A percentile compares a stretch with the other conserved stretches of the same genome.
phyloP scores from a whole-genome alignment of 108 stramenopile species.

The Nannochloropsis salina region DNA sequence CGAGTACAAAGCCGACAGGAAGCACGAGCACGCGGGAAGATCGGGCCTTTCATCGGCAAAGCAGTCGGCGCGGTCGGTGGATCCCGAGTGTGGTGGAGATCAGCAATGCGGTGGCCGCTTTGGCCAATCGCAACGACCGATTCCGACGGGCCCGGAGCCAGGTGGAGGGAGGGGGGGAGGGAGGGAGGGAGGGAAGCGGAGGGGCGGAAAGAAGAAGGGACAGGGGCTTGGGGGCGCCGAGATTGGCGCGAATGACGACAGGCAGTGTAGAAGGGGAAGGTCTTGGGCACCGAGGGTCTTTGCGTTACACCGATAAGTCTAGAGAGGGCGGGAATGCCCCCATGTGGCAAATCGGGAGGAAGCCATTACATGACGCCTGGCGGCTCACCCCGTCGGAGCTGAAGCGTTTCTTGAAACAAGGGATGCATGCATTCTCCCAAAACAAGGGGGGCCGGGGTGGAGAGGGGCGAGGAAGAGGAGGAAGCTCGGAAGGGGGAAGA shows the following conservation, averaged over 20 bases:
- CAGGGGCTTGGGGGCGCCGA: not conserved
- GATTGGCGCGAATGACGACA: not conserved
- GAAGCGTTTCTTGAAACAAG: not conserved
- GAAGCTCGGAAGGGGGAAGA: not conserved
- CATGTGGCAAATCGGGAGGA: not conserved
- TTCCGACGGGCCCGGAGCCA: not conserved
- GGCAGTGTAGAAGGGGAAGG: not conserved
- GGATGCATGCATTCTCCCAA: not conserved
- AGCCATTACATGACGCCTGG: constrained; percentile 7
- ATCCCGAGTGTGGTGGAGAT: not conserved
- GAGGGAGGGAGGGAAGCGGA: not conserved
- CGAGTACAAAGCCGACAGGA: not conserved
- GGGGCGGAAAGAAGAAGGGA: not conserved
- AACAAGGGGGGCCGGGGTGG: not conserved
- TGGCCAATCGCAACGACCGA: not conserved
- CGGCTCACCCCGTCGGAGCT: not conserved
- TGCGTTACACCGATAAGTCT: not conserved
- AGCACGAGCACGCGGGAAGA: not conserved
- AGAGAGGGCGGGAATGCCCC: not conserved
- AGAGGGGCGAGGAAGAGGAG: not conserved
- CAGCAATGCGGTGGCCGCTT: not conserved
- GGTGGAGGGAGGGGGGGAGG: not conserved
- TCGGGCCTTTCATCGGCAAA: not conserved
- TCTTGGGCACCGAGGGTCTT: not conserved
- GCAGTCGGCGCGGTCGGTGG: not conserved